Evolutionary conservation across 2,329 filamentous ascomycete species (phyloP).

Genomic region (Tolypocladium endophyticum): DNA sequence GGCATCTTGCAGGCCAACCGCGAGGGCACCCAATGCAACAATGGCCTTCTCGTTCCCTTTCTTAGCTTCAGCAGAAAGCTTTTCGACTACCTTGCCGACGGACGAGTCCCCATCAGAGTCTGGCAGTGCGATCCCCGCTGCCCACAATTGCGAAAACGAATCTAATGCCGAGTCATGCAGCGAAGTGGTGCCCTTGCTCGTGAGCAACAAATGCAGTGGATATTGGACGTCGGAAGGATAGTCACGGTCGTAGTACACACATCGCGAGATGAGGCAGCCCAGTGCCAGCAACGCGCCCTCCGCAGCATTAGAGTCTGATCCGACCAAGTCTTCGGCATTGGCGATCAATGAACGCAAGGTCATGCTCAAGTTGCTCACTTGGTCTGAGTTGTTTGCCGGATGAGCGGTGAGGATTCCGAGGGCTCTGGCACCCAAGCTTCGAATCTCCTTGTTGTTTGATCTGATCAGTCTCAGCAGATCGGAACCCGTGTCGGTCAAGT

Average conservation of each 20-base stretch:
- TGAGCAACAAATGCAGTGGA: constrained; percentile 20
- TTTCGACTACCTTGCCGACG: constrained; percentile 42
- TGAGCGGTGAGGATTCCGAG: constrained; percentile 72
- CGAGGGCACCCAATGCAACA: constrained; percentile 65
- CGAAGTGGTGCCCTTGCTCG: constrained; percentile 18
- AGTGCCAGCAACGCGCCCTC: constrained; percentile 37
- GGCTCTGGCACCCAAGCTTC: constrained; percentile 55
- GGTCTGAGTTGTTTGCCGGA: constrained; percentile 27
- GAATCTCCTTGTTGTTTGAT: constrained; percentile 61
- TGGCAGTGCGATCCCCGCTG: constrained; percentile 29
- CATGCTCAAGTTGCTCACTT: constrained; percentile 12
- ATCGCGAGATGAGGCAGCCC: constrained; percentile 31
- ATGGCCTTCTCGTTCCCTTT: constrained; percentile 77
- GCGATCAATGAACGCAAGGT: constrained; percentile 32
- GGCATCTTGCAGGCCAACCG: constrained; percentile 45
- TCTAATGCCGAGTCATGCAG: constrained; percentile 35
- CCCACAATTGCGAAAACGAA: constrained; percentile 35
- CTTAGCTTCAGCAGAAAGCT: constrained; percentile 59
- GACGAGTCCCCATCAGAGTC: constrained; percentile 15
- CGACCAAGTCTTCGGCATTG: constrained; percentile 29
- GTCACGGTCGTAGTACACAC: constrained; percentile 29
- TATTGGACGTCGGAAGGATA: constrained; percentile 16
- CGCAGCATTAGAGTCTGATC: constrained; percentile 31
- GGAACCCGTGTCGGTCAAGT: constrained; percentile 35
- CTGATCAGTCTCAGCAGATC: constrained; percentile 50